Conservation (phyloP, 176 grass and related monocot genomes). For the Sorghum bicolor region Sorghum_bicolor_NCBIv3 NC_012872.2:57261001-57261500, state of each 20-base stretch:
- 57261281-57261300: neutral
- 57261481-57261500: neutral
- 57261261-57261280: neutral
- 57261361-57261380: neutral
- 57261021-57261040: constrained; percentile 93
- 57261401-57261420: constrained; percentile 2
- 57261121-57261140: neutral
- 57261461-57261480: neutral
- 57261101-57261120: neutral
- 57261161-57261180: neutral
- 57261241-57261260: constrained; percentile 3
- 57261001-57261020: constrained; percentile 86
- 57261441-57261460: neutral
- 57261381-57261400: neutral
- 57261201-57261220: neutral
- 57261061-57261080: neutral
- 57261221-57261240: neutral
- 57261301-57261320: neutral
- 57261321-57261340: constrained; percentile 4
- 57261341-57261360: neutral
- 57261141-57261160: neutral
- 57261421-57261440: neutral
- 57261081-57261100: neutral
- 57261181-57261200: neutral
- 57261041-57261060: constrained; percentile 42